phyloP scores from a whole-genome alignment of 441 rosid species.

The Melianthus villosus region DNA sequence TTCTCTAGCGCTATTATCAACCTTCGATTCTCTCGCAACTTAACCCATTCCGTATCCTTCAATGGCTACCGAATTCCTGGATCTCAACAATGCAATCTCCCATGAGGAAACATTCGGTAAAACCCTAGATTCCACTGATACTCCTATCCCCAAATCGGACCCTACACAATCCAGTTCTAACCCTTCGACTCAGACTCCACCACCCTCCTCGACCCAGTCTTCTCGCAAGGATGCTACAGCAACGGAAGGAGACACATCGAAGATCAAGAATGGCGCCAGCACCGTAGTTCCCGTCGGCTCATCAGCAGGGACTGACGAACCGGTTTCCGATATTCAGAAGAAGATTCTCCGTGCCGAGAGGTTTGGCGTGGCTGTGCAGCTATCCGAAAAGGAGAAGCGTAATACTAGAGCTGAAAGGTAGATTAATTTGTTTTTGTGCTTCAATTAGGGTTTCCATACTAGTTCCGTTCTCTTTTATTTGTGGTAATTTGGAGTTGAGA shows the following conservation, averaged over 20 bases:
- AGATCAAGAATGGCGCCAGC: not conserved
- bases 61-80: slow-evolving; percentile 3
- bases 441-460: no score
- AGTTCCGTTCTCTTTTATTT: no score
- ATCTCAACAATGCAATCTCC: slow-evolving; percentile 2
- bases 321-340: slow-evolving; percentile 7
- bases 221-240: not conserved
- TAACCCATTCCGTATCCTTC: no score
- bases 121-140: no score
- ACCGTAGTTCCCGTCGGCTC: not conserved
- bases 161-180: not conserved
- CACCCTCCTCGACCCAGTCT: not conserved
- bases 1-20: no score
- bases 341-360: slow-evolving; percentile 17
- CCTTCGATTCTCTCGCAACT: no score
- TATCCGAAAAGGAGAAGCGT: slow-evolving; percentile 17
- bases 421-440: not conserved
- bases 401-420: slow-evolving; percentile 16
- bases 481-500: no score
- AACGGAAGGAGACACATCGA: not conserved
- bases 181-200: not conserved
- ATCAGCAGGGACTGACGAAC: not conserved
- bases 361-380: slow-evolving; percentile 15
- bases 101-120: not conserved
- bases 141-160: not conserved